Base-by-base conservation (phyloP, 495 filamentous ascomycete genomes). In the Penicillium daleae region DNA sequence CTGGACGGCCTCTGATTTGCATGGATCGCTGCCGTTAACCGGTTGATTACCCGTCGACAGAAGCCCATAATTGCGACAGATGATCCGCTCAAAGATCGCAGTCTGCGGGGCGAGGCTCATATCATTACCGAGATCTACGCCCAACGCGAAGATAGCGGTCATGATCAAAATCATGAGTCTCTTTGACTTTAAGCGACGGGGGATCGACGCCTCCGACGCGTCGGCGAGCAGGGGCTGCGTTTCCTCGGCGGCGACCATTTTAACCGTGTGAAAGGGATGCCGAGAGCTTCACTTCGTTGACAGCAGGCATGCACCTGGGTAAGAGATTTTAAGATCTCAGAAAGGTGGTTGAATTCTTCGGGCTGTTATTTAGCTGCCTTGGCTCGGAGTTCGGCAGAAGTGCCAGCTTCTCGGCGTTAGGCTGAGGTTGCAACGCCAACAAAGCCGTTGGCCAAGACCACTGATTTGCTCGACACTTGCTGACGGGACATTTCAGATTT, bases 1-100 rank as follows among this genome's bases (percentile, higher is more conserved):
- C 65, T 82, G 80, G 27, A 82, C 77, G 2, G 71, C 56, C 48
- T 75, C 77, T 13, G 79, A 72, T 63, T 80, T 80, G 54, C 79
- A 82, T 19, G 61, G 66, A 24, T 69, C 51, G 58, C 13, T 52
- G 7, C 29, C 29, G 13, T 37, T 35, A 2, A 27, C 17, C 7
- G 31, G 51, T 32, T 13, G 49, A 32, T n/a, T 55, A 12, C 50
- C 53, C 2, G 22, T 15, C 17, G 27, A 24, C 22, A 56, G 29
- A 1, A 59, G 39, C 17, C 74, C 75, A 37, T 78, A 69, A 1
- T 78, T 60, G n/a, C 56, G 61, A 54, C 79, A 82, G 37, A 81
- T 68, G 32, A 82, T 79, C 15, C 71, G 65, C 53, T 81, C 71
- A 21, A 76, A 76, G 6, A 82, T 72, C 3, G 71, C 69, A 19